These are phyloP conservation scores for Globisporangium radiosum DNA, from an alignment of 352 stramenopile genomes.

Conservation along the genomic window DNA sequence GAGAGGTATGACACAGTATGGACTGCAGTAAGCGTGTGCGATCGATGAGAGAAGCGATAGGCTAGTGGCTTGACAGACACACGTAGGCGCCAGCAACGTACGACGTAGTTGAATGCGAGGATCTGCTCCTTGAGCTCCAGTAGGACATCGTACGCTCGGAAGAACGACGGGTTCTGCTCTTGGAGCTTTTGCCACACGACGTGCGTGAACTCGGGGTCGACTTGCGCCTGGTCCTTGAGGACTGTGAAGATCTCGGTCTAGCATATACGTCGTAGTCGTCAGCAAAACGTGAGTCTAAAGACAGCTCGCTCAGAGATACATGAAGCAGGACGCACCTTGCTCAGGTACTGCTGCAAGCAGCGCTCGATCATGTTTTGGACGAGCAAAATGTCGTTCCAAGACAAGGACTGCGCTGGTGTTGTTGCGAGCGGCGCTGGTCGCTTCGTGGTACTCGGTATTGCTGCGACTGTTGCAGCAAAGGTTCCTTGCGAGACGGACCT, in stretches of 20 bases:
- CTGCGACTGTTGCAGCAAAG: too few species aligned
- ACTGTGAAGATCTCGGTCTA: slow-evolving; percentile 59
- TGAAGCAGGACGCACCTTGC: slow-evolving; percentile 40
- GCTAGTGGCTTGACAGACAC: neutral
- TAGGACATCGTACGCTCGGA: slow-evolving; percentile 78
- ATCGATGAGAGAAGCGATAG: too few species aligned
- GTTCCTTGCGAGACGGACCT: neutral
- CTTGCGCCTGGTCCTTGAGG: slow-evolving; percentile 63
- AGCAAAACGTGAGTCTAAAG: too few species aligned
- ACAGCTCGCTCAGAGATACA: too few species aligned
- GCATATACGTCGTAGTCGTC: too few species aligned
- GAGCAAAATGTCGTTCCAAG: slow-evolving; percentile 85
- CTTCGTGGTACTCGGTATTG: neutral
- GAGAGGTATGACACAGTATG: too few species aligned
- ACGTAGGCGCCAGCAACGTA: slow-evolving; percentile 17
- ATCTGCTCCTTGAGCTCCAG: slow-evolving; percentile 89
- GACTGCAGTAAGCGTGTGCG: too few species aligned
- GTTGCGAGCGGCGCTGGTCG: neutral
- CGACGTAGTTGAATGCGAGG: slow-evolving; percentile 88
- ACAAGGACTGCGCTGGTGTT: slow-evolving; percentile 33
- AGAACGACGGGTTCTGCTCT: slow-evolving; percentile 88
- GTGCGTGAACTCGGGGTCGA: slow-evolving; percentile 79
- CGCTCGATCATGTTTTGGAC: slow-evolving; percentile 89
- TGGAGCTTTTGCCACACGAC: slow-evolving; percentile 91
- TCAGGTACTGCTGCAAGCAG: slow-evolving; percentile 88